Conservation (phyloP, 768 basidiomycete genomes). For the Agaricus sinodeliciosus region DNA sequence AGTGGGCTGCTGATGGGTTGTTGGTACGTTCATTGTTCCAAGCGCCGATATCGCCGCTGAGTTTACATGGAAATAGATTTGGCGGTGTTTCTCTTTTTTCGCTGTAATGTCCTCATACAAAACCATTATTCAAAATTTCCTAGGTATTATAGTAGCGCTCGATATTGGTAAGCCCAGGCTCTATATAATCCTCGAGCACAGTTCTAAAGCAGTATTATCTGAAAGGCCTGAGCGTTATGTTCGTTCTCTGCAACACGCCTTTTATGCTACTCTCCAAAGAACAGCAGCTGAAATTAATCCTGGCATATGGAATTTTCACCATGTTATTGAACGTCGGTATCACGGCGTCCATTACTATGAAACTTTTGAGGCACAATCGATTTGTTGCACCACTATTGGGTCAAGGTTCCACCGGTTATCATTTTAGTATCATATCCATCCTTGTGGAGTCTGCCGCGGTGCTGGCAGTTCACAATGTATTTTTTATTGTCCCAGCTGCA, state of each 20-base stretch:
- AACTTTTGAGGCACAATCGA: background rate
- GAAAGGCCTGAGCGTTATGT: background rate
- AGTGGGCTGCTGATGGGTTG: slow-evolving; percentile 1
- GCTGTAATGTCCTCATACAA: background rate
- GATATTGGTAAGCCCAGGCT: background rate
- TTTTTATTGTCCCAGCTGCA: background rate
- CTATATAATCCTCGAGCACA: background rate
- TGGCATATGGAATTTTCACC: background rate
- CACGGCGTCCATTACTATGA: background rate
- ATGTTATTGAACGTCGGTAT: background rate
- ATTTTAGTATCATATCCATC: background rate
- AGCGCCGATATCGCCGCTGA: background rate
- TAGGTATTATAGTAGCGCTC: background rate
- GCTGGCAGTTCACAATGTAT: background rate
- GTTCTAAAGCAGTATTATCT: too few species aligned
- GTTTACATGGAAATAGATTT: background rate
- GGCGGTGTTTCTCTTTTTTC: background rate
- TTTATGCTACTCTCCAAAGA: background rate
- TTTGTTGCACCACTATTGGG: background rate
- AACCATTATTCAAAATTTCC: background rate
- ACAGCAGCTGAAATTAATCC: background rate
- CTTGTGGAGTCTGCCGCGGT: background rate
- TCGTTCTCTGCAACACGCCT: background rate
- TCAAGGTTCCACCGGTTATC: background rate
- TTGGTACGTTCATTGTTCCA: background rate